These are phyloP conservation scores for Lachancea thermotolerans DNA, from an alignment of 805 yeast genomes.

Conservation along the genomic window DNA sequence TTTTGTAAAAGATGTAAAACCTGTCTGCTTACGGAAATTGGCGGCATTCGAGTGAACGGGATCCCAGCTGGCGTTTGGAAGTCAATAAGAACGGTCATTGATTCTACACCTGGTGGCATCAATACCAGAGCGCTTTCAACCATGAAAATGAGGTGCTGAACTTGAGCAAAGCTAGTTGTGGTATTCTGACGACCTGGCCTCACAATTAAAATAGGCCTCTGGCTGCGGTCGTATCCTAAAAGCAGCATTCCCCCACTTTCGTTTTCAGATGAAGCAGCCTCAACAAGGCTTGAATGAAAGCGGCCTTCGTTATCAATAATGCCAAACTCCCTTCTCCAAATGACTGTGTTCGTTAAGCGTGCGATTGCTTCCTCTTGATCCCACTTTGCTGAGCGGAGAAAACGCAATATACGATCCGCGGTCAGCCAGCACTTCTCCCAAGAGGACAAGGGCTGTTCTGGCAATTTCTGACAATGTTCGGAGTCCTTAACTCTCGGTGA, in stretches of 20 bases:
- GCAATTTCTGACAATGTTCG: not conserved
- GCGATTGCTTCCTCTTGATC: slow-evolving; percentile 37
- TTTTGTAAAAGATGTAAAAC: slow-evolving; percentile 45
- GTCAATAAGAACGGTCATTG: slow-evolving; percentile 48
- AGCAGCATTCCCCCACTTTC: slow-evolving; percentile 48
- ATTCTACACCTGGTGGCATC: slow-evolving; percentile 56
- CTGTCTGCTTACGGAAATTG: slow-evolving; percentile 44
- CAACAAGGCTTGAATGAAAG: slow-evolving; percentile 33
- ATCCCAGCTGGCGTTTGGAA: slow-evolving; percentile 40
- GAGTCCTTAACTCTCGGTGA: not conserved
- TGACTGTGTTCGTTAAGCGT: slow-evolving; percentile 40
- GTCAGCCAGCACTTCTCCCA: slow-evolving; percentile 36
- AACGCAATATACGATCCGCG: slow-evolving; percentile 46
- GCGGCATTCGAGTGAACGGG: slow-evolving; percentile 38
- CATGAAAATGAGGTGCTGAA: slow-evolving; percentile 52
- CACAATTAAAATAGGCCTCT: slow-evolving; percentile 47
- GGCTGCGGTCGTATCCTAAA: slow-evolving; percentile 47
- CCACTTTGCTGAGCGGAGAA: slow-evolving; percentile 49
- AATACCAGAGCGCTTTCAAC: slow-evolving; percentile 45
- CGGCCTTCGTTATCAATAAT: slow-evolving; percentile 32
- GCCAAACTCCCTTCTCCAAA: slow-evolving; percentile 53
- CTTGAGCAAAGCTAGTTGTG: slow-evolving; percentile 43
- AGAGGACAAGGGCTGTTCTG: slow-evolving; percentile 10
- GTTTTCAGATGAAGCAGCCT: slow-evolving; percentile 41
- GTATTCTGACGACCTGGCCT: slow-evolving; percentile 53